A percentile compares a stretch with the other conserved stretches of the same genome.
phyloP scores from a whole-genome alignment of 2,329 filamentous ascomycete genomes.

The Capronia epimyces region DNA sequence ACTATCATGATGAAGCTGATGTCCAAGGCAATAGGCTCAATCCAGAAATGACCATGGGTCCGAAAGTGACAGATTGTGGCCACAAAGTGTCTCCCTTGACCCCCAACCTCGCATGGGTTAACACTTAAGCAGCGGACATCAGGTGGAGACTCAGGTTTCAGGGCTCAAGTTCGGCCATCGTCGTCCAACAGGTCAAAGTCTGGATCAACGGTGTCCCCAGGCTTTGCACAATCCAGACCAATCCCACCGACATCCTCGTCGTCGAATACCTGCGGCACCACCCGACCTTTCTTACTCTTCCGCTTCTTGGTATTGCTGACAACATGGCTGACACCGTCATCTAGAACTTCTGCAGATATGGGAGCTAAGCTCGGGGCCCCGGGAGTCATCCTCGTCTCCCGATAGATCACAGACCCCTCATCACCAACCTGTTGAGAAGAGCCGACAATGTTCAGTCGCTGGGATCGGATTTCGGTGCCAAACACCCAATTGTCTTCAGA shows the following conservation, averaged over 20 bases:
- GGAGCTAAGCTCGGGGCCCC: not conserved
- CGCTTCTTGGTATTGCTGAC: slow-evolving; percentile 75
- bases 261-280: slow-evolving; percentile 4
- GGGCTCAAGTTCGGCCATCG: not conserved
- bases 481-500: slow-evolving; percentile 48
- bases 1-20: not conserved
- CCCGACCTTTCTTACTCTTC: slow-evolving; percentile 40
- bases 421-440: slow-evolving; percentile 1
- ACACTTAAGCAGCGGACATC: no score
- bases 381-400: slow-evolving; percentile 18
- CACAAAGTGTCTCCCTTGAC: not conserved
- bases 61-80: not conserved
- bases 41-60: no score
- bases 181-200: slow-evolving; percentile 3
- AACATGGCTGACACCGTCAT: slow-evolving; percentile 15
- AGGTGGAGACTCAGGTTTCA: not conserved
- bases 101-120: not conserved
- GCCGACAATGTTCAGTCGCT: slow-evolving; percentile 2
- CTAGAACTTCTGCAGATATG: slow-evolving; percentile 45
- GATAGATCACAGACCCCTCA: slow-evolving; percentile 20
- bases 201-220: not conserved
- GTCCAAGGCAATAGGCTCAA: not conserved
- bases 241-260: slow-evolving; percentile 6
- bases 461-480: slow-evolving; percentile 45
- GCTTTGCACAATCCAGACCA: slow-evolving; percentile 4